Conservation (phyloP, 164 flowering plant genomes). For the Chimonanthus salicifolius region DNA sequence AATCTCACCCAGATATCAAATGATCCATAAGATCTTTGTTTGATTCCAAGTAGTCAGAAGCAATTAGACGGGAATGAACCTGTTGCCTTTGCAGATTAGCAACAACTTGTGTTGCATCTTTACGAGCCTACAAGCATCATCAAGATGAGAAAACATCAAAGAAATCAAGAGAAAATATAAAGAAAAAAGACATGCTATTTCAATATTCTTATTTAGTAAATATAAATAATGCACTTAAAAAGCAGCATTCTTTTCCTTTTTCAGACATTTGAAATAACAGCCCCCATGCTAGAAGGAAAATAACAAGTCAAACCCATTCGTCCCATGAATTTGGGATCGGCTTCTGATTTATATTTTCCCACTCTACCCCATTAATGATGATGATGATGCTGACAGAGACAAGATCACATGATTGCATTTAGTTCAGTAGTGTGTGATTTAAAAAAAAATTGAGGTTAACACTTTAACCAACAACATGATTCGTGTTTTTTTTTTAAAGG, state of each 20-base stretch:
- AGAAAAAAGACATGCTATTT: not conserved
- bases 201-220: not conserved
- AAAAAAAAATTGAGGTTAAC: not conserved
- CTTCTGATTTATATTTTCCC: no score
- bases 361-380: no score
- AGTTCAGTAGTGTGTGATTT: no score
- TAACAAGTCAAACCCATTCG: no score
- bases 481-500: not conserved
- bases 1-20: slow-evolving; percentile 65
- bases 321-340: no score
- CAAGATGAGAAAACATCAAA: not conserved
- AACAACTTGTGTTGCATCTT: slow-evolving; percentile 97
- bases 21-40: slow-evolving; percentile 86
- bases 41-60: slow-evolving; percentile 89
- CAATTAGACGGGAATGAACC: slow-evolving; percentile 89
- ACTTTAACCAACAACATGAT: not conserved
- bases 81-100: slow-evolving; percentile 96
- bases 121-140: slow-evolving; percentile 54
- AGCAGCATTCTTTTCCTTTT: not conserved
- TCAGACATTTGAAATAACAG: not conserved
- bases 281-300: not conserved
- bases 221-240: not conserved
- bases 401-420: no score
- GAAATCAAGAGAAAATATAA: not conserved
- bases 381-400: no score